A percentile compares a stretch with the other conserved stretches of the same genome.
These are phyloP conservation scores for Stephanodiscus triporus DNA, from an alignment of 108 stramenopile species.

Conservation along the genomic window DNA sequence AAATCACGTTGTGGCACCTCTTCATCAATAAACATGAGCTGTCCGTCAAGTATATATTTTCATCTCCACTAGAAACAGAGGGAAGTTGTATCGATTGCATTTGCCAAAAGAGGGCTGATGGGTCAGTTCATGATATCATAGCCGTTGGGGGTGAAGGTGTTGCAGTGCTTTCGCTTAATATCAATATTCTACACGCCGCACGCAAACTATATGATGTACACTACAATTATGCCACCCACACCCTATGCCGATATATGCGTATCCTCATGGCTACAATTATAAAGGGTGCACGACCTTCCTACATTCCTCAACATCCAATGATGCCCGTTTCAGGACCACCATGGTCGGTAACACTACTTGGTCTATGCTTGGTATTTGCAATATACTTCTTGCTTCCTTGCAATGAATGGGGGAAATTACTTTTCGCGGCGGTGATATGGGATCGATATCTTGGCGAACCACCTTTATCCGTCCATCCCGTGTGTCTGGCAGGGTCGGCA, in stretches of 20 bases:
- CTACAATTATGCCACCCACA: no score
- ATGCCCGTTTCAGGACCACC: no score
- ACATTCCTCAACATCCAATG: no score
- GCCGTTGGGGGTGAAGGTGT: constrained; percentile 56
- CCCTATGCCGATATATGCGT: no score
- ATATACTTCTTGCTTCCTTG: no score
- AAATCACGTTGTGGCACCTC: constrained; percentile 53
- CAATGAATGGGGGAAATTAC: no score
- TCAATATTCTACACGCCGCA: constrained; percentile 33
- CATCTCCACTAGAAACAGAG: constrained; percentile 32
- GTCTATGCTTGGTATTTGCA: no score
- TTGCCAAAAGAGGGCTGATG: constrained; percentile 6
- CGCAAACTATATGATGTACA: constrained; percentile 30
- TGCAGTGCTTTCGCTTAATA: constrained; percentile 42
- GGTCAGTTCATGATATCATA: constrained; percentile 20
- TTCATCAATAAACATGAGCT: constrained; percentile 8
- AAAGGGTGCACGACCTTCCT: no score
- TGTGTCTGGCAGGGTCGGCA: constrained; percentile 41
- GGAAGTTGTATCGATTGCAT: constrained; percentile 39
- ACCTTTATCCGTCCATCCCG: constrained; percentile 50
- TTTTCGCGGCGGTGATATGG: constrained; percentile 40
- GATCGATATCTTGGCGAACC: constrained; percentile 37
- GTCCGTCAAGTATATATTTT: constrained; percentile 22
- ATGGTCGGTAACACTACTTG: no score
- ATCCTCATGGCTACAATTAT: no score